Evolutionary conservation across 345 rosid species (phyloP).

Genomic region (Linum trigynum): DNA sequence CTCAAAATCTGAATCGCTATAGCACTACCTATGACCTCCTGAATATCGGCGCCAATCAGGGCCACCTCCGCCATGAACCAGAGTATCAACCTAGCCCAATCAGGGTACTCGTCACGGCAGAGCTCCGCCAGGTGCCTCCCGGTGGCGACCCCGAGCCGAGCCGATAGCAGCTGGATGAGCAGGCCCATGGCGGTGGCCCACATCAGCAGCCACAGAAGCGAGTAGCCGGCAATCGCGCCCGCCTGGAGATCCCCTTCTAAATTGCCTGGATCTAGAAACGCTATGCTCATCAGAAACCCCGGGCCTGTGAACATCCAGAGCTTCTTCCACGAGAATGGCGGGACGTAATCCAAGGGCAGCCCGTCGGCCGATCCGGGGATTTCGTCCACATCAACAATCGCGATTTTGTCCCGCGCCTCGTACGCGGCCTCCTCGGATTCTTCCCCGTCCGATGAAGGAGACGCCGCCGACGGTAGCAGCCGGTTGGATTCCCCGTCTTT

Average conservation of each 20-base stretch:
- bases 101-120: conserved; percentile 77
- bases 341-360: conserved; percentile 24
- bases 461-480: conserved; percentile 24
- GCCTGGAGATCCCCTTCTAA: conserved; percentile 96
- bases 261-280: conserved; percentile 91
- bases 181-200: conserved; percentile 89
- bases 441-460: conserved; percentile 22
- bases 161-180: conserved; percentile 74
- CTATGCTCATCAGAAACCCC: conserved; percentile 93
- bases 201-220: conserved; percentile 75
- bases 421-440: conserved; percentile 37
- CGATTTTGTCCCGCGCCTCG: conserved; percentile 55
- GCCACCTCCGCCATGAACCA: conserved; percentile 97
- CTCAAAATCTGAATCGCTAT: conserved; percentile 90
- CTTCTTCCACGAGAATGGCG: conserved; percentile 85
- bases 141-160: conserved; percentile 81
- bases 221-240: conserved; percentile 88
- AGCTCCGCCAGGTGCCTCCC: conserved; percentile 90
- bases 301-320: conserved; percentile 91
- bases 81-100: conserved; percentile 65
- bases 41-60: conserved; percentile 86
- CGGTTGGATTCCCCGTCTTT: conserved; percentile 35
- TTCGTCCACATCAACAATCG: conserved; percentile 25
- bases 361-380: conserved; percentile 14
- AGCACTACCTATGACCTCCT: conserved; percentile 94